Conservation (phyloP, 2,329 filamentous ascomycete species). For the Pseudocercospora macadamiae region DNA sequence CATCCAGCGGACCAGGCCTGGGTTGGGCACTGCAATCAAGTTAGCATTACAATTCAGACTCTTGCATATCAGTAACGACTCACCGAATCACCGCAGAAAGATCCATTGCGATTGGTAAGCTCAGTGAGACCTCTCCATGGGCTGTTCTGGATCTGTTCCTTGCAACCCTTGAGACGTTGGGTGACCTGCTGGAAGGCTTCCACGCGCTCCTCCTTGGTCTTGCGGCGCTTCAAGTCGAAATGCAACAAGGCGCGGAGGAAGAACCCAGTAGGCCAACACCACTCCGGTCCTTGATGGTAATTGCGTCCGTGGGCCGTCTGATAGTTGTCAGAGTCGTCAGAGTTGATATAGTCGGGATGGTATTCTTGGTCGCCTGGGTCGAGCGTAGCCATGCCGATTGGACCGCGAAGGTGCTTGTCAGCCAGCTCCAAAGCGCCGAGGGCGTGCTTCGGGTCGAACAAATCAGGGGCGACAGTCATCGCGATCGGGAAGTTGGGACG, state of each 20-base stretch:
- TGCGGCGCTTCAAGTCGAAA: constrained; percentile 79
- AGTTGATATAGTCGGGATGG: constrained; percentile 91
- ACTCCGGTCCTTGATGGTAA: constrained; percentile 97
- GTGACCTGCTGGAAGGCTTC: constrained; percentile 97
- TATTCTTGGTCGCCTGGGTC: constrained; percentile 94
- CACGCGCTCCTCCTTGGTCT: constrained; percentile 67
- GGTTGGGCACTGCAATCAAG: constrained; percentile 71
- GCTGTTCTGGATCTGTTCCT: constrained; percentile 77
- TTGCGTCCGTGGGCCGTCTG: constrained; percentile 91
- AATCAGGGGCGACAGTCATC: constrained; percentile 87
- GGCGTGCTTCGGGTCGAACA: constrained; percentile 80
- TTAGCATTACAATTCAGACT: constrained; percentile 35
- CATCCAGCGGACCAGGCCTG: constrained; percentile 97
- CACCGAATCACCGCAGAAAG: constrained; percentile 84
- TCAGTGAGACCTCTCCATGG: constrained; percentile 91
- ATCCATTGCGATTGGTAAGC: constrained; percentile 87
- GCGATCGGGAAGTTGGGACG: constrained; percentile 92
- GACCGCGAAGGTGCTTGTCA: constrained; percentile 78
- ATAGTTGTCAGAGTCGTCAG: constrained; percentile 89
- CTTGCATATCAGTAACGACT: constrained; percentile 43
- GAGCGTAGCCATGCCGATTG: constrained; percentile 92
- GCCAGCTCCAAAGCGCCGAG: constrained; percentile 77
- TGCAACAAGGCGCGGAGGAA: constrained; percentile 89
- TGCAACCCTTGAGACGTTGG: constrained; percentile 77
- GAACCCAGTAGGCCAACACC: constrained; percentile 96